Conservation (phyloP, 768 basidiomycete species). For the Glaciozyma martinii region DNA sequence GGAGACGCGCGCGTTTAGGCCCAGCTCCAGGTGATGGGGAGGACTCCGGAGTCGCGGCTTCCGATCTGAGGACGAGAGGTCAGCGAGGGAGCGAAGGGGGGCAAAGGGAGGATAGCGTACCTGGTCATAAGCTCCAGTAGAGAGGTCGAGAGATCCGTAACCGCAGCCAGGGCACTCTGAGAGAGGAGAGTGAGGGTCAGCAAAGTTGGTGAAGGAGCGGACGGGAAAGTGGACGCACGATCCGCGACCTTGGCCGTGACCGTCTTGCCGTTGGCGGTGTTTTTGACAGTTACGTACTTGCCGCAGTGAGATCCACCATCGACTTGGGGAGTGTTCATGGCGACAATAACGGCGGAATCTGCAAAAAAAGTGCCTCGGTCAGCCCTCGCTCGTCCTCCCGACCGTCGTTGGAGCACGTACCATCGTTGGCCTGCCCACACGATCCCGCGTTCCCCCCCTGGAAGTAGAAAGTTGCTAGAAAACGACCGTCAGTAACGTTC, state of each 20-base stretch:
- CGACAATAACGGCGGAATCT: constrained; percentile 47
- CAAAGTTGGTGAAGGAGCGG: background rate
- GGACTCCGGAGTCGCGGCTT: constrained; percentile 46
- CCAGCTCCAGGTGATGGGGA: constrained; percentile 41
- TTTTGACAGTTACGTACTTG: constrained; percentile 19
- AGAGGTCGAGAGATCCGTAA: constrained; percentile 56
- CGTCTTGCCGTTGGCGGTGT: constrained; percentile 24
- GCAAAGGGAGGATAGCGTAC: too few relatives aligned
- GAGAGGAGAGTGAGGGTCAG: background rate
- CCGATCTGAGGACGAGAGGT: constrained; percentile 59
- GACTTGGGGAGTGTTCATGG: constrained; percentile 46
- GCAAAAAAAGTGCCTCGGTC: constrained; percentile 56
- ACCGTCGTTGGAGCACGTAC: constrained; percentile 51
- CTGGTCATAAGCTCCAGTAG: constrained; percentile 15
- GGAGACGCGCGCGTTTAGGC: background rate
- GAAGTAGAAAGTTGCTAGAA: background rate
- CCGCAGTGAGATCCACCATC: constrained; percentile 26
- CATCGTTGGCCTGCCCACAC: constrained; percentile 18
- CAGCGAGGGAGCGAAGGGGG: constrained; percentile 24
- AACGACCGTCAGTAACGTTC: too few relatives aligned
- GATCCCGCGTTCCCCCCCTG: too few relatives aligned
- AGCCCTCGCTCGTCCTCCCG: constrained; percentile 66
- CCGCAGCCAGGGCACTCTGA: constrained; percentile 63
- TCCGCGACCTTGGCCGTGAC: constrained; percentile 25
- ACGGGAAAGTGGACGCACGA: constrained; percentile 41